phyloP scores from a whole-genome alignment of 2,329 filamentous ascomycete genomes.

The Teratosphaeria zuluensis region DNA sequence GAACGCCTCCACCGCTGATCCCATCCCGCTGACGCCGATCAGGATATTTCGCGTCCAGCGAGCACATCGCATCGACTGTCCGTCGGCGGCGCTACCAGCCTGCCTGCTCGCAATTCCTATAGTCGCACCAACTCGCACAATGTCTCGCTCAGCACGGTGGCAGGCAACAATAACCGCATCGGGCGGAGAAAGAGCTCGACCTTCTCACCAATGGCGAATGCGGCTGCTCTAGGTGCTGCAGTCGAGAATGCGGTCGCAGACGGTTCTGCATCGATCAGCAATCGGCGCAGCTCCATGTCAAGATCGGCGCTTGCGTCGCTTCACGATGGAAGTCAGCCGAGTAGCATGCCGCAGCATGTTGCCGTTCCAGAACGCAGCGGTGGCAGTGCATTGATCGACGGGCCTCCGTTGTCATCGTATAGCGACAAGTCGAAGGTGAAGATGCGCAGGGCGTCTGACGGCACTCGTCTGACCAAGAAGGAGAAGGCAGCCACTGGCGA shows the following conservation, averaged over 20 bases:
- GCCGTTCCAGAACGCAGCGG: conserved; percentile 28
- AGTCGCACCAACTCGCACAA: conserved; percentile 74
- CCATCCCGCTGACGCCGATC: conserved; percentile 4
- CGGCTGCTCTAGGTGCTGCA: conserved; percentile 65
- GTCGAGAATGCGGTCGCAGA: conserved; percentile 51
- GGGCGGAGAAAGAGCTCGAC: conserved; percentile 89
- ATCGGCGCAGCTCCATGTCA: conserved; percentile 59
- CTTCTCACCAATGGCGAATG: conserved; percentile 62
- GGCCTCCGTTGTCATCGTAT: conserved; percentile 47
- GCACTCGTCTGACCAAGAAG: conserved; percentile 69
- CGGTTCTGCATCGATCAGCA: conserved; percentile 46
- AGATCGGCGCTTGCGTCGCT: conserved; percentile 44
- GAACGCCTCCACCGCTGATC: neutral
- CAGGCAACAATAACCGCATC: conserved; percentile 66
- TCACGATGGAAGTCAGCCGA: conserved; percentile 48
- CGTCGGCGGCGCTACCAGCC: conserved; percentile 45
- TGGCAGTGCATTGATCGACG: conserved; percentile 55
- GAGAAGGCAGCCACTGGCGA: conserved; percentile 76
- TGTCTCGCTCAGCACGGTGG: conserved; percentile 65
- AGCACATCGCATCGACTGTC: conserved; percentile 38
- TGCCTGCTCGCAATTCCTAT: conserved; percentile 54
- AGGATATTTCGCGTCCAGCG: conserved; percentile 32
- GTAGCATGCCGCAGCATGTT: conserved; percentile 51
- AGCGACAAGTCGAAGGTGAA: conserved; percentile 43
- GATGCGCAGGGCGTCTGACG: conserved; percentile 67